Conservation (phyloP, 768 basidiomycete species). For the Tylopilus rubrobrunneus region DNA sequence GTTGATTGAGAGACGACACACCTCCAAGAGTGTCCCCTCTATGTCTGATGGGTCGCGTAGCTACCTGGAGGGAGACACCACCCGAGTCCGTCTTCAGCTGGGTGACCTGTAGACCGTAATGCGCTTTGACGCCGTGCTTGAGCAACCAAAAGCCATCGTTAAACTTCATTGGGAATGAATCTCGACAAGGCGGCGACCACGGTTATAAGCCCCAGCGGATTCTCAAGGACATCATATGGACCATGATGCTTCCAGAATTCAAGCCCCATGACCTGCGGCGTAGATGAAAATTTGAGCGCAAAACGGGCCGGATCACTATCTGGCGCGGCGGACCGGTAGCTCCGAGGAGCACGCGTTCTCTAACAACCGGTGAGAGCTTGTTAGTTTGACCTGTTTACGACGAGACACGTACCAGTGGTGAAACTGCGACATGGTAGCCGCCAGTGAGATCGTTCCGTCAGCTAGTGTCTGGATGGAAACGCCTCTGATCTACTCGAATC, state of each 20-base stretch:
- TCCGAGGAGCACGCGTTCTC: neutral
- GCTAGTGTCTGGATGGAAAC: conserved; percentile 54
- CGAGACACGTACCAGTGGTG: neutral
- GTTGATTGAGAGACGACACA: no score
- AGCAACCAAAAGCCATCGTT: conserved; percentile 40
- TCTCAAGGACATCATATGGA: no score
- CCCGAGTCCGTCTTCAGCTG: no score
- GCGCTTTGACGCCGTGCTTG: conserved; percentile 47
- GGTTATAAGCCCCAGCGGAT: no score
- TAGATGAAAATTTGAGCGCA: no score
- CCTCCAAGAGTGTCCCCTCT: no score
- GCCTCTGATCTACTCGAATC: conserved; percentile 57
- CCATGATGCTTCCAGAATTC: no score
- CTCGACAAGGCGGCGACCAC: no score
- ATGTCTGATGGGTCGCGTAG: no score
- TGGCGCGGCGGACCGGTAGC: neutral
- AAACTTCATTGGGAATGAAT: conserved; percentile 50
- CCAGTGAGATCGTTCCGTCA: neutral
- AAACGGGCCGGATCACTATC: no score
- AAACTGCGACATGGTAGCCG: neutral
- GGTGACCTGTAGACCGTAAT: conserved; percentile 36
- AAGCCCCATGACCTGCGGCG: neutral
- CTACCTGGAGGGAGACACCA: no score
- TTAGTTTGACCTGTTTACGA: neutral
- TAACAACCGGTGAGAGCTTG: neutral